These are phyloP conservation scores for Sugiyamaella japonica DNA, from an alignment of 1,139 yeast genomes.

Conservation along the genomic window DNA sequence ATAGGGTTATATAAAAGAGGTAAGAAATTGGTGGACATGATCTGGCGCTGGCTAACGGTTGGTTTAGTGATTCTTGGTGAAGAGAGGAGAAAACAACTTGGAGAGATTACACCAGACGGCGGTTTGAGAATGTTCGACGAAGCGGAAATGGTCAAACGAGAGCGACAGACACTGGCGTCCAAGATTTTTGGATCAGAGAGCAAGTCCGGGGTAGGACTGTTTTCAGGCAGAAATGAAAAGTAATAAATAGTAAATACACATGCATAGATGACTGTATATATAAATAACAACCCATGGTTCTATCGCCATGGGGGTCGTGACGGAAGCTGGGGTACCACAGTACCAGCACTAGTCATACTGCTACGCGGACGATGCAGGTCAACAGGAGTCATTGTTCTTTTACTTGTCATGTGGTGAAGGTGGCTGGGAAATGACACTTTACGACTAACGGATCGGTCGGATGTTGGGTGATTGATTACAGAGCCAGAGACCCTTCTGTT, in stretches of 20 bases:
- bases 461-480: neutral
- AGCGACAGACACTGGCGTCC: constrained; percentile 44
- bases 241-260: neutral
- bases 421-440: constrained; percentile 10
- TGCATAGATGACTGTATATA: neutral
- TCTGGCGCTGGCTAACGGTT: neutral
- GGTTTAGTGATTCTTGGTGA: constrained; percentile 45
- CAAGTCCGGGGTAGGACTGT: constrained; percentile 13
- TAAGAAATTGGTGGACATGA: constrained; percentile 27
- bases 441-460: constrained; percentile 3
- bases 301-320: constrained; percentile 14
- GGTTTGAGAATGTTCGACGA: constrained; percentile 47
- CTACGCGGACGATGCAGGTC: constrained; percentile 11
- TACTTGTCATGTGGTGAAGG: constrained; percentile 5
- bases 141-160: constrained; percentile 45
- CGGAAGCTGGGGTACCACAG: constrained; percentile 12
- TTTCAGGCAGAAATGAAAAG: constrained; percentile 9
- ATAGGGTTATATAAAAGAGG: constrained; percentile 41
- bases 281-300: neutral
- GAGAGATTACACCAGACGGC: constrained; percentile 52
- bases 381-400: constrained; percentile 3
- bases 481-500: constrained; percentile 8
- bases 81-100: constrained; percentile 49
- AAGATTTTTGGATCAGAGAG: constrained; percentile 46
- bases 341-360: constrained; percentile 4